Evolutionary conservation across 129 eudicot species (phyloP).

Genomic region (sunflower (Helianthus annuus)): DNA sequence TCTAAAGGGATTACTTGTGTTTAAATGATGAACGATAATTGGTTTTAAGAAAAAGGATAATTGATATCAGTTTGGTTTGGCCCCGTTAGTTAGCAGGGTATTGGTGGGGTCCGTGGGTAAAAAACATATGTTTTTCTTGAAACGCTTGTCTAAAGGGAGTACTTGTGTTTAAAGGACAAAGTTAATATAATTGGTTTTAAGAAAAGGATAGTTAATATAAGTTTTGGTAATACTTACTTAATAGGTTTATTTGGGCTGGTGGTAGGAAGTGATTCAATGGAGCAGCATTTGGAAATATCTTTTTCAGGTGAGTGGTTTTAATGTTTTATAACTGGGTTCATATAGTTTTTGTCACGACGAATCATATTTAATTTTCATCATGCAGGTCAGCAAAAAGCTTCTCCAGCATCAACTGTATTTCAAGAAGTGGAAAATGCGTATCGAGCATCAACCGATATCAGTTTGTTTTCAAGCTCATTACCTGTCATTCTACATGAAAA

Average conservation of each 20-base stretch:
- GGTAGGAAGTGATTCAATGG: conserved; percentile 41
- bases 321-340: conserved; percentile 7
- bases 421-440: conserved; percentile 50
- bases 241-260: conserved; percentile 29
- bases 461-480: conserved; percentile 82
- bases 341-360: background rate
- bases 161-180: background rate
- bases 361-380: background rate
- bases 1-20: background rate
- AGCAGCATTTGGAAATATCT: conserved; percentile 30
- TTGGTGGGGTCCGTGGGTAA: too few species aligned
- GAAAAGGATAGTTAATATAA: background rate
- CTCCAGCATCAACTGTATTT: conserved; percentile 32
- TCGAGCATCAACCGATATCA: conserved; percentile 64
- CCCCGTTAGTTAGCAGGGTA: too few species aligned
- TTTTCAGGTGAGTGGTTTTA: conserved; percentile 31
- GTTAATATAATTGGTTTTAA: too few species aligned
- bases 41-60: background rate
- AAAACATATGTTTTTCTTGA: background rate
- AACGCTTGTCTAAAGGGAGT: background rate
- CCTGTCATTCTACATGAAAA: conserved; percentile 73
- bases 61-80: background rate
- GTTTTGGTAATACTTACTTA: conserved; percentile 8
- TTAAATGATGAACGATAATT: background rate
- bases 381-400: conserved; percentile 43